Percentiles rank a stretch among this genome's conserved stretches.
These are phyloP conservation scores for Picea glauca DNA, from an alignment of 75 land plant genomes.

Conservation along the genomic window DNA sequence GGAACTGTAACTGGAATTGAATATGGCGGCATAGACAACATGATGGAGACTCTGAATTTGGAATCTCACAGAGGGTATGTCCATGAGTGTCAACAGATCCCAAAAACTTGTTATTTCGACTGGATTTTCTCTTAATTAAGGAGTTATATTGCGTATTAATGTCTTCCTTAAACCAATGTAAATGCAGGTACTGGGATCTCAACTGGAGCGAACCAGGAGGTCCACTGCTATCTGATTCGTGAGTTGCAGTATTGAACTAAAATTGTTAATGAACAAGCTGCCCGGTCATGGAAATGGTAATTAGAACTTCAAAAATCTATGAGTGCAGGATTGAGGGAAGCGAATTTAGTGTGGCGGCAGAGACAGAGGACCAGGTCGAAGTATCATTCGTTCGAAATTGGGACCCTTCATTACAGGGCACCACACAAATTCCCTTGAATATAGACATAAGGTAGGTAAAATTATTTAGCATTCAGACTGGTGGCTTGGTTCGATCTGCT, in stretches of 20 bases:
- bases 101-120: background rate
- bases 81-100: too few relatives aligned
- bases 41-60: conserved; percentile 27
- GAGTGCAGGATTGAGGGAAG: conserved; percentile 31
- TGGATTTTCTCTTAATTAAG: background rate
- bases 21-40: conserved; percentile 46
- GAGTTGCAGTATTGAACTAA: background rate
- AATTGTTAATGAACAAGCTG: too few relatives aligned
- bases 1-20: conserved; percentile 27
- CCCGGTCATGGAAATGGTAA: too few relatives aligned
- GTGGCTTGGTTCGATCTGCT: too few relatives aligned
- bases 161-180: background rate
- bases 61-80: conserved; percentile 41
- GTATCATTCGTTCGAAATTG: conserved; percentile 48
- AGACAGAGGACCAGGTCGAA: conserved; percentile 33
- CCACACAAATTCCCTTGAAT: conserved; percentile 31
- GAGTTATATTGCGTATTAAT: background rate
- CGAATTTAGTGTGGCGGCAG: conserved; percentile 23
- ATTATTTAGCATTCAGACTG: too few relatives aligned
- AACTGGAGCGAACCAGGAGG: conserved; percentile 43
- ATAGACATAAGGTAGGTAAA: conserved; percentile 43
- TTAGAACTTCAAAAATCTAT: too few relatives aligned
- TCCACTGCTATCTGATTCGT: conserved; percentile 34
- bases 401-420: conserved; percentile 15
- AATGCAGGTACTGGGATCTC: conserved; percentile 49